These are phyloP conservation scores for Cordyceps cicadae DNA, from an alignment of 2,329 filamentous ascomycete species.

Conservation along the genomic window DNA sequence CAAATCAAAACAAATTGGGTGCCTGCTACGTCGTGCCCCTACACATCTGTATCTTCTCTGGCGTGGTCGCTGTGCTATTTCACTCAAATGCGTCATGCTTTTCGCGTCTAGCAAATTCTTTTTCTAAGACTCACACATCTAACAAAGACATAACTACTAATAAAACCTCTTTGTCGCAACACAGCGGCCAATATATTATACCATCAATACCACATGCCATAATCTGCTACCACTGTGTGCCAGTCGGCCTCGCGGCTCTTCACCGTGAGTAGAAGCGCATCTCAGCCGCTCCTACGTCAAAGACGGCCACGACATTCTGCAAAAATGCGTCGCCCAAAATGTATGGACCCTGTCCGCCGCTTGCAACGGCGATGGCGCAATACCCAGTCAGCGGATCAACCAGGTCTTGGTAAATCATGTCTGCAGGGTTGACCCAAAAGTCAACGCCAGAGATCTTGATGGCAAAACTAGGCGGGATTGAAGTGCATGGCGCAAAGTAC, in stretches of 20 bases:
- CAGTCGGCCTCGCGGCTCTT: not conserved
- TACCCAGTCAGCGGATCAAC: conserved; percentile 37
- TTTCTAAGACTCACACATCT: conserved; percentile 10
- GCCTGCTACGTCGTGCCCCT: not conserved
- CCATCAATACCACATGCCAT: conserved; percentile 4
- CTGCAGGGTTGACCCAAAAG: conserved; percentile 40
- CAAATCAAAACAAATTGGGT: not conserved
- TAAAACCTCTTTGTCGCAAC: conserved; percentile 7
- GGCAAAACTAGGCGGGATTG: conserved; percentile 36
- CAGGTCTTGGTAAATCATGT: conserved; percentile 38
- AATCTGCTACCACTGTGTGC: conserved; percentile 3
- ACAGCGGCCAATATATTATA: conserved; percentile 11
- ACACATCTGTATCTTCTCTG: not conserved
- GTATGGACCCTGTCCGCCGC: conserved; percentile 36
- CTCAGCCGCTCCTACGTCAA: conserved; percentile 37
- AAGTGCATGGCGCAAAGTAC: conserved; percentile 42
- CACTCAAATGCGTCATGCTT: not conserved
- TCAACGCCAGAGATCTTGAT: conserved; percentile 34
- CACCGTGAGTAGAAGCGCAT: conserved; percentile 33
- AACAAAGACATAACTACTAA: conserved; percentile 12
- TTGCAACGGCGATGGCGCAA: conserved; percentile 40
- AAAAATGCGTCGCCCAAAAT: conserved; percentile 43
- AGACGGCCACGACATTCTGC: conserved; percentile 42
- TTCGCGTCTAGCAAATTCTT: not conserved
- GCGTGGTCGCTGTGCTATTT: not conserved